phyloP scores from a whole-genome alignment of 192 early-diverging fungal genomes.

The Backusella circina region DNA sequence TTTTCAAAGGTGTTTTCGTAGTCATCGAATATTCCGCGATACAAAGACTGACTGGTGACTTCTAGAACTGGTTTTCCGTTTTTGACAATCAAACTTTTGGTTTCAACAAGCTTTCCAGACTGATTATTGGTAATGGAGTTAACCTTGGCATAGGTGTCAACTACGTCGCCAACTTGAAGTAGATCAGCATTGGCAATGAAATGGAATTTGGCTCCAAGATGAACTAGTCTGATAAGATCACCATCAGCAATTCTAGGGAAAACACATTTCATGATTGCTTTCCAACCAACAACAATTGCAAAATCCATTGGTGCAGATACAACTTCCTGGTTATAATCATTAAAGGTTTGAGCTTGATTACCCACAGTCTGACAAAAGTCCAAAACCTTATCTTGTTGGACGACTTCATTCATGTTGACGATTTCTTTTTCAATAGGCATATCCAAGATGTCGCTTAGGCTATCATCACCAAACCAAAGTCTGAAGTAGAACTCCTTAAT shows the following conservation, averaged over 20 bases:
- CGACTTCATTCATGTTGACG: slow-evolving; percentile 53
- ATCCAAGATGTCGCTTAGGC: slow-evolving; percentile 42
- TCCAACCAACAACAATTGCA: slow-evolving; percentile 91
- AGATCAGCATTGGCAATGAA: slow-evolving; percentile 70
- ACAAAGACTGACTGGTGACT: slow-evolving; percentile 87
- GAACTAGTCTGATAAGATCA: slow-evolving; percentile 87
- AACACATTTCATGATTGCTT: slow-evolving; percentile 86
- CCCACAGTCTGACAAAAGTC: slow-evolving; percentile 76
- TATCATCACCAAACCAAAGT: slow-evolving; percentile 74
- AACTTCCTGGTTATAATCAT: slow-evolving; percentile 68
- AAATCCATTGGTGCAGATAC: slow-evolving; percentile 88
- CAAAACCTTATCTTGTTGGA: slow-evolving; percentile 57
- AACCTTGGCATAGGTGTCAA: slow-evolving; percentile 79
- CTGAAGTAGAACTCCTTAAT: slow-evolving; percentile 85
- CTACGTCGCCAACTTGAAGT: slow-evolving; percentile 77
- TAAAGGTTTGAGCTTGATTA: slow-evolving; percentile 64
- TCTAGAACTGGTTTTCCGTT: slow-evolving; percentile 77
- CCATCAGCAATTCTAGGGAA: slow-evolving; percentile 91
- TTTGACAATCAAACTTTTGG: slow-evolving; percentile 74
- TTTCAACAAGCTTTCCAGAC: slow-evolving; percentile 87
- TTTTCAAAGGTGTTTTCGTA: slow-evolving; percentile 86
- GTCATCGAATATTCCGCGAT: slow-evolving; percentile 86
- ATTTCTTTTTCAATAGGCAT: slow-evolving; percentile 65
- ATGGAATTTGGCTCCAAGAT: slow-evolving; percentile 91
- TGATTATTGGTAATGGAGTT: slow-evolving; percentile 85